Evolutionary conservation across 768 basidiomycete genomes (phyloP), one percentile per base, ranked within the genome.

Genomic region (Cubamyces sp.): DNA sequence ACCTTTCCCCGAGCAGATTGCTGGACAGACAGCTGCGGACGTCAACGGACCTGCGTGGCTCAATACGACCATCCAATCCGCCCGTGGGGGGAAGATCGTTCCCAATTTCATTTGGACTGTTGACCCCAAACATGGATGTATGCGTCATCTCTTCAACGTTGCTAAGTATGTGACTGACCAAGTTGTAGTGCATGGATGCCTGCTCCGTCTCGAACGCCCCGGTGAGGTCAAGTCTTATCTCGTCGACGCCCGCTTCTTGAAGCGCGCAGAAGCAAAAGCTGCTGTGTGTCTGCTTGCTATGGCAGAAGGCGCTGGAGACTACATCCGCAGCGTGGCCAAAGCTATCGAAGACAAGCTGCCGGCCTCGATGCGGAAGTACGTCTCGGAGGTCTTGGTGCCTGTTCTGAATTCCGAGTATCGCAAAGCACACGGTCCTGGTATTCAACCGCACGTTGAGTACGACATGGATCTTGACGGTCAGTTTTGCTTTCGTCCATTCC

Each of bases 201-300:
- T 91, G 12, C 77, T 91, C 43, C 84, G 85, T 26, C 65, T 91
- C 5, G 78, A 81, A 43, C 80, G 82, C 26, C 82, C 83, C 3
- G 76, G 74, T 5, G 81, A 83, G 58, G 81, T 78, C 40, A 78
- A 75, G 45, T 84, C 86, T 0, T 91, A 79, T 65, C 70, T 91
- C 5, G 86, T 87, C 28, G 88, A 90, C n/a, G 76, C 85, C 0
- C 76, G 77, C 16, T 90, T 90, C 64, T 66, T 77, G 2, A 87
- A 83, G 66, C 84, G 84, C 3, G 73, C 75, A 0, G 88, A 91
- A 54, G 89, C 88, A n/a, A 89, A 87, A 71, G 78, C 81, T 0
- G 90, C 89, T 0, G 90, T 84, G 2, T 84, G 82, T 61, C 72
- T 91, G 23, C 75, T 84, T 16, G 90, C 88, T 0, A 82, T 91